Conservation (phyloP, 306 rosid species). For the Urtica urens region DNA sequence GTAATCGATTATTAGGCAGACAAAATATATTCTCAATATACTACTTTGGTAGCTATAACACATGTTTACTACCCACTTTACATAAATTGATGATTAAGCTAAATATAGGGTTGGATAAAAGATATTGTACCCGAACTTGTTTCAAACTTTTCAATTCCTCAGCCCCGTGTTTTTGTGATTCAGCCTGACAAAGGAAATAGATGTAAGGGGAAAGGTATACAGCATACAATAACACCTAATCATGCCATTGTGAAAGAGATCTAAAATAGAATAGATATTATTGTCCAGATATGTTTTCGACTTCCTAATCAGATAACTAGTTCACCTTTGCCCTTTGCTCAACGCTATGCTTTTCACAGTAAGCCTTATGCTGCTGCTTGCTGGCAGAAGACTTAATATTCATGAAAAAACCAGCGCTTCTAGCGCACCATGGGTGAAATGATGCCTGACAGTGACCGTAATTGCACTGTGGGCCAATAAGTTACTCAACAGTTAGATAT, state of each 20-base stretch:
- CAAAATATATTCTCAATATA: no score
- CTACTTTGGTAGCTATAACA: no score
- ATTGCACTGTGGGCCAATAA: slow-evolving; percentile 61
- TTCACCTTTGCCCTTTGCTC: slow-evolving; percentile 88
- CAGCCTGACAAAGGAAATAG: slow-evolving; percentile 42
- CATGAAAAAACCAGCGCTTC: slow-evolving; percentile 76
- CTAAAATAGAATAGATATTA: slow-evolving; percentile 12
- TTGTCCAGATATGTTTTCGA: slow-evolving; percentile 1
- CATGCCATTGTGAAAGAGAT: background rate
- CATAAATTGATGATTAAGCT: background rate
- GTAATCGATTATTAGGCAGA: no score
- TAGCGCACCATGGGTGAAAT: slow-evolving; percentile 87
- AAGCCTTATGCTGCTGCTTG: slow-evolving; percentile 85
- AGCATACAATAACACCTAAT: background rate
- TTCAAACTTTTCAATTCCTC: slow-evolving; percentile 76
- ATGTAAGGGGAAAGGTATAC: background rate
- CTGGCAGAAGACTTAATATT: slow-evolving; percentile 53
- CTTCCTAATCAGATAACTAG: slow-evolving; percentile 1
- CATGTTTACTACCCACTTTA: no score
- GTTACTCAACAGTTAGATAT: slow-evolving; percentile 6
- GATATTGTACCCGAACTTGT: slow-evolving; percentile 67
- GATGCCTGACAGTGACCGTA: slow-evolving; percentile 79
- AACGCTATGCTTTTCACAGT: slow-evolving; percentile 82
- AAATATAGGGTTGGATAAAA: background rate
- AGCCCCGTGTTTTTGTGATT: slow-evolving; percentile 71